Evolutionary conservation across 768 basidiomycete genomes (phyloP), one percentile per base, ranked within the genome.

Genomic region (Leccinum incarnatum): DNA sequence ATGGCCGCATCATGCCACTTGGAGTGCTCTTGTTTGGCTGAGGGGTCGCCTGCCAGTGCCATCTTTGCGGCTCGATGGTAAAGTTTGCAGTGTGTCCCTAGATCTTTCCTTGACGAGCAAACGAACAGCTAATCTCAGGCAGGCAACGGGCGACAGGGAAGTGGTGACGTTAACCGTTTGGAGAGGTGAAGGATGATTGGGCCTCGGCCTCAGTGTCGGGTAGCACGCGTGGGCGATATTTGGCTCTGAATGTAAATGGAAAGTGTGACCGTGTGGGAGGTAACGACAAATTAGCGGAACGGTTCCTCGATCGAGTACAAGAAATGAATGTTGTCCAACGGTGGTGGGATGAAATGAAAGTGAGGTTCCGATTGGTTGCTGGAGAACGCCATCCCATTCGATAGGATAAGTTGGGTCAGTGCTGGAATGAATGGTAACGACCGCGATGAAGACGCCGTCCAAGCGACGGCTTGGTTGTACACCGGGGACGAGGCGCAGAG

Each of bases 101-200:
- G 61, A 62, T 62, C 62, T 37, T 11, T 19, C 2, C 7, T 40
- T 40, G 61, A 25, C 51, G 11, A 19, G 62, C 3, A 55, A 47
- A n/a, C n/a, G 2, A 14, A 64, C 15, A 52, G 57, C 54, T 9
- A 60, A 63, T 63, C 63, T 64, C 19, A 19, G 53, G 56, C 56
- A 17, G 51, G 29, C 19, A 17, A 30, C 49, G 27, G 11, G 55
- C 42, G 49, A 63, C 62, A 55, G 62, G 62, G 63, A 65, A 25
- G 4, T 0, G 0, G 48, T 65, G 55, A 64, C 63, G 55, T 65
- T 25, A 55, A 40, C 7, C 15, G 4, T 23, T 27, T 54, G 50
- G n/a, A 30, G 48, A 21, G 11, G 51, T 12, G 29, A 29, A 36
- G 34, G 34, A 14, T 17, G 12, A n/a, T 52, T 36, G 29, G 51